phyloP scores from a whole-genome alignment of 345 rosid genomes.

The Eutrema heterophyllum region DNA sequence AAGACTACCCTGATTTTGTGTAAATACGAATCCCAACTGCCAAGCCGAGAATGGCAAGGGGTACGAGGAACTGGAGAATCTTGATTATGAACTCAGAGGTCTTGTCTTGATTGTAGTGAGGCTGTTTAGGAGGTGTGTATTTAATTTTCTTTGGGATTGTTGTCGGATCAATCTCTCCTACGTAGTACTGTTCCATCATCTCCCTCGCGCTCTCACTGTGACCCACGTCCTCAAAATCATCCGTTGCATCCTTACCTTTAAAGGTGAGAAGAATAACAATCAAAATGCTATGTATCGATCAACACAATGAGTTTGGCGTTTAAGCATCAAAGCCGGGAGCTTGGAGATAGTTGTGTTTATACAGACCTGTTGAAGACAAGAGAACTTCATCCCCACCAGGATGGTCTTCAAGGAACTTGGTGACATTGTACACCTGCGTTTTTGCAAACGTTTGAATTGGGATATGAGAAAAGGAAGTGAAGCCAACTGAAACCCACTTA shows the following conservation, averaged over 20 bases:
- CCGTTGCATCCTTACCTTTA: slow-evolving; percentile 73
- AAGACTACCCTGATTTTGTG: slow-evolving; percentile 46
- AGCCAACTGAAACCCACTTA: not conserved
- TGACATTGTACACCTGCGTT: slow-evolving; percentile 46
- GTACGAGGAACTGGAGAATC: slow-evolving; percentile 75
- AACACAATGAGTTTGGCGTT: not conserved
- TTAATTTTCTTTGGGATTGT: slow-evolving; percentile 51
- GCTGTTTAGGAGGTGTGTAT: slow-evolving; percentile 67
- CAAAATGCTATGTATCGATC: not conserved
- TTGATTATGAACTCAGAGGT: slow-evolving; percentile 70
- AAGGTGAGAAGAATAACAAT: not conserved
- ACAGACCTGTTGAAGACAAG: slow-evolving; percentile 46
- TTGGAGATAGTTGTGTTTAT: not conserved
- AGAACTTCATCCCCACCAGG: slow-evolving; percentile 56
- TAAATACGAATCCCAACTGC: slow-evolving; percentile 66
- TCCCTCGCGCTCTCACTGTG: slow-evolving; percentile 57
- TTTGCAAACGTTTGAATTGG: not conserved
- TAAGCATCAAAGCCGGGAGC: not conserved
- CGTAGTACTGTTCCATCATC: slow-evolving; percentile 56
- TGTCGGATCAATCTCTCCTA: slow-evolving; percentile 58
- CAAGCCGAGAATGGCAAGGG: slow-evolving; percentile 72
- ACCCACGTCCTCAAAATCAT: slow-evolving; percentile 69
- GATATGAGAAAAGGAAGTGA: not conserved
- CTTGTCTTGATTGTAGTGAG: slow-evolving; percentile 77
- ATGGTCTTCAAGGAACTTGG: slow-evolving; percentile 53